Evolutionary conservation across 257 asterid species (phyloP).

Genomic region (Solanum appendiculatum): DNA sequence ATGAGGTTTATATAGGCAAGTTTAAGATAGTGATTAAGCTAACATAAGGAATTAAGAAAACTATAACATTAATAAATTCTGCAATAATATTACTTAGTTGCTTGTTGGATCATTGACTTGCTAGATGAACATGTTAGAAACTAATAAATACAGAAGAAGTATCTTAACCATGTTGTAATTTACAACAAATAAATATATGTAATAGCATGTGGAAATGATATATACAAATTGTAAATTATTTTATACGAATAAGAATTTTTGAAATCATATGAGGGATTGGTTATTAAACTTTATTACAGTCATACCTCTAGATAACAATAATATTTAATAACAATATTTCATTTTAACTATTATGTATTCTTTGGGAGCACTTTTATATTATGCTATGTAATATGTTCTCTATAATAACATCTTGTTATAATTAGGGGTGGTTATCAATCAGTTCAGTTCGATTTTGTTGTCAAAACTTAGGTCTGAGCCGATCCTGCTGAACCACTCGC

Average conservation of each 20-base stretch:
- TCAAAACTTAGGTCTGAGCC: too few relatives aligned
- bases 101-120: neutral
- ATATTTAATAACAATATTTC: too few relatives aligned
- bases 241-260: too few relatives aligned
- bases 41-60: neutral
- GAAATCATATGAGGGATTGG: neutral
- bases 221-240: neutral
- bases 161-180: neutral
- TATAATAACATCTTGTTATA: too few relatives aligned
- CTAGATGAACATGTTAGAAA: neutral
- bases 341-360: neutral
- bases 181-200: neutral
- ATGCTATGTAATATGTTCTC: too few relatives aligned
- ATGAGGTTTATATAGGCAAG: neutral
- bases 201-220: neutral
- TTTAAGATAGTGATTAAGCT: neutral
- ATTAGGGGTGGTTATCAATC: neutral
- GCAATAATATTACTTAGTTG: neutral
- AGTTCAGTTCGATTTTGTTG: neutral
- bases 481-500: too few relatives aligned
- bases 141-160: neutral
- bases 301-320: neutral
- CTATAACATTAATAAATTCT: neutral
- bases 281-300: too few relatives aligned
- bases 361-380: too few relatives aligned